Evolutionary conservation across 169 alveolate species (phyloP), one percentile per base, ranked within the genome.

Genomic region (Babesia bovis): DNA sequence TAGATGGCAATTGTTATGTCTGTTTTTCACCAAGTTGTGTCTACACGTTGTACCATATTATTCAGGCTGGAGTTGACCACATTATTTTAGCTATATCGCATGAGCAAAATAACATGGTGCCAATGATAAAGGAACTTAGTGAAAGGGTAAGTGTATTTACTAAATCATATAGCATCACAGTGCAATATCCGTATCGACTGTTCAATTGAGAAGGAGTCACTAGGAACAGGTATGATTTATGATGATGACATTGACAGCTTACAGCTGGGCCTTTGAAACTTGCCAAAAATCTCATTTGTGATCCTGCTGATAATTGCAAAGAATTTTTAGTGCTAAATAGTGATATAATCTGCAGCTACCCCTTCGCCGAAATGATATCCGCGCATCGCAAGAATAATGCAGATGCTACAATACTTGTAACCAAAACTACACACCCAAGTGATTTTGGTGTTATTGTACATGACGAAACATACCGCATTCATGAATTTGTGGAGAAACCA

Each of bases 311-410:
- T 51, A 84, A 77, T 45, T 84, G 91, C 47, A 97, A 92, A 17
- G 91, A 92, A 26, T 94, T 97, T 75, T 93, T 96, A 71, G 98
- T 96, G 17, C 94, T 96, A 63, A 97, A 97, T 90, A 90, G 97
- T 66, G 99, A 97, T 70, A 90, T 97, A 25, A 96, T 96, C 26
- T 96, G 99, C 71, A 92, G 95, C 61, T 97, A 93, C 69, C 99
- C 99, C 26, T 90, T 97, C n/a, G 63, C 85, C 72, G 96, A 96
- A 52, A 76, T 97, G 95, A 65, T 96, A 26, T 90, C 86, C 25
- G 94, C 96, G 60, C 99, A 97, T 81, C 92, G 91, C 58, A 61
- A 82, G 57, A 96, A 92, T 50, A 93, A 92, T 26, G 91, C 91
- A 42, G 97, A 92, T 79, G 96, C 93, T 19, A 94, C 98, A 9